Conservation (phyloP, 2,329 filamentous ascomycete species). For the Colletotrichum sp. region DNA sequence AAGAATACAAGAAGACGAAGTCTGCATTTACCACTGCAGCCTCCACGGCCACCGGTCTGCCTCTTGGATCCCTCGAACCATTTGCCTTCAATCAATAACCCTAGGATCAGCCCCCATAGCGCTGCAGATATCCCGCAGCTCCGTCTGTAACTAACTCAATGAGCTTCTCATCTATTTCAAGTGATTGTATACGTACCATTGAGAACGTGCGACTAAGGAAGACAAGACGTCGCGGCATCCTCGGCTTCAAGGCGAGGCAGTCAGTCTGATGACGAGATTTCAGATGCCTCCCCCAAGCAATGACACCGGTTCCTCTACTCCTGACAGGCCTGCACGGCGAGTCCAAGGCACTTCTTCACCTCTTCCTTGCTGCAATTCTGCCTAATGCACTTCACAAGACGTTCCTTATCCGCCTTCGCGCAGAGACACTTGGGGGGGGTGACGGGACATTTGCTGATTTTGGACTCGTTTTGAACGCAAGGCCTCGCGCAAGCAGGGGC, state of each 20-base stretch:
- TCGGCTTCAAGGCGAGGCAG: background rate
- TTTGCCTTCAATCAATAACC: background rate
- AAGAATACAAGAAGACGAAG: background rate
- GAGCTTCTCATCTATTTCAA: background rate
- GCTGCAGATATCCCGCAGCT: background rate
- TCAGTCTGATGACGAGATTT: background rate
- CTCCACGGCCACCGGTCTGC: background rate
- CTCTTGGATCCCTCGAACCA: background rate
- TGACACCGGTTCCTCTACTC: background rate
- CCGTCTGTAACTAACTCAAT: background rate
- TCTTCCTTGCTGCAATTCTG: background rate
- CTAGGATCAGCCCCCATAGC: background rate
- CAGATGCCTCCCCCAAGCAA: background rate
- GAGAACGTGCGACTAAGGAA: background rate
- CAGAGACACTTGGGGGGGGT: conserved; percentile 6
- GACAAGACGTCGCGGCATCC: background rate
- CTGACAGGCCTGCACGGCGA: background rate
- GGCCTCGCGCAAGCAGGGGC: background rate
- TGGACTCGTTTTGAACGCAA: background rate
- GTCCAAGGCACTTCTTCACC: background rate
- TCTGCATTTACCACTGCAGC: background rate
- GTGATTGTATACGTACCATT: background rate
- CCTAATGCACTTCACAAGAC: background rate
- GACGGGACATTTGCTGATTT: background rate
- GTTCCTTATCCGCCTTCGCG: background rate